Base-by-base conservation (phyloP, 2,329 filamentous ascomycete genomes). In the Apiospora koreana region DNA sequence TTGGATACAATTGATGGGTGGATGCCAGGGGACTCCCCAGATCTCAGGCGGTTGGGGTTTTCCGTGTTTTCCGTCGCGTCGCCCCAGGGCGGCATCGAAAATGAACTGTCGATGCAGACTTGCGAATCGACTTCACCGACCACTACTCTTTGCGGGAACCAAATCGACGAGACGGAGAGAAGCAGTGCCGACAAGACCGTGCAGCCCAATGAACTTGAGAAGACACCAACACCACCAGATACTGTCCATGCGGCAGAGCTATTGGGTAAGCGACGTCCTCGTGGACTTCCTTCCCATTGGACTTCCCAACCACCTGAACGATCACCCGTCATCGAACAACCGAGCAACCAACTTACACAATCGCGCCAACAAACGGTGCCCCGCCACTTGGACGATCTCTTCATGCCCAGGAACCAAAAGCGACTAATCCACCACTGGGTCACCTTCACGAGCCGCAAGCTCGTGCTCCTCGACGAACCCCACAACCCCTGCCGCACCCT, bases 351-450 rank as follows among this genome's bases (percentile, higher is more conserved):
- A n/a, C 4, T 3, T 12, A n/a, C 25, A 9, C 54, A 62, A 38
- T 38, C 28, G 4, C 31, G 18, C 12, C 18, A 31, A 21, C 2
- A n/a, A n/a, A 16, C 31, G 41, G 14, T 21, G 0, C 42, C 70
- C 1, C 69, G 70, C 21, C 75, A 76, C 45, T 54, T 76, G n/a
- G 75, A 76, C 67, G 46, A 70, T 7, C 69, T 76, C 3, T 54
- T 50, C 7, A 69, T 74, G 46, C 72, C 73, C 42, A 45, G 69
- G 5, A 41, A 42, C 8, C 71, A 77, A 65, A 77, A 76, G 46
- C 72, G 75, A 9, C 69, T 77, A 2, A 75, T 77, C 25, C 75
- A 77, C 43, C 75, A 77, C 72, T 77, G 74, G 75, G 68, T 77
- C 3, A 75, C 73, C 2, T 77, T 74, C 54, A 76, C 75, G 10